Evolutionary conservation across 202 grass and related monocot species (phyloP), one percentile per base, ranked within the genome.

Genomic region (Eragrostis tef): DNA sequence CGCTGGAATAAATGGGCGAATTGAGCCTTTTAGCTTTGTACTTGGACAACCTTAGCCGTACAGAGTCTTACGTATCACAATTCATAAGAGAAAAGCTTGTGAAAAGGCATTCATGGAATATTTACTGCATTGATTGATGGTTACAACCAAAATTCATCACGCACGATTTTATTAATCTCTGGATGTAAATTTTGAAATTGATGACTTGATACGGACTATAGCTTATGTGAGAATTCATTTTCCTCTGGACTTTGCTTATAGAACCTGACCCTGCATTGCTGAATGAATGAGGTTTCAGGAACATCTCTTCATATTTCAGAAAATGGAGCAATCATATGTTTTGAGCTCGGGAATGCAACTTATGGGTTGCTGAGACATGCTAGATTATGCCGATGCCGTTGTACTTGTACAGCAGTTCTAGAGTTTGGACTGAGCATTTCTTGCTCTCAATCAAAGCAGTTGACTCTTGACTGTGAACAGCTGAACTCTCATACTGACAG

Each of bases 11-110:
- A 12, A 86, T 80, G 46, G 48, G 52, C 74, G 78, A 59, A 67
- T 86, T 27, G 58, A 61, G 2, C 59, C 74, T 57, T 65, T 52
- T 26, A 73, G 84, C 70, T 69, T 84, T 82, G 82, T 75, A 76
- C 71, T 41, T 50, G 71, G 45, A 44, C 80, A 79, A 84, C 42
- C 58, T 88, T 67, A 79, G 67, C 42, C 24, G 51, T 29, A 67
- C 61, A 75, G 22, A 61, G 58, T 61, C 58, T 13, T 27, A 61
- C 1, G 58, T 22, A 24, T 58, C 54, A 58, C 24, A 39, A 39
- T n/a, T n/a, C n/a, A n/a, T n/a, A 5, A 13, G 22, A 60, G 54
- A 58, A 11, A 60, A 60, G n/a, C 57, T 26, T 1, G 21, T 24
- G 54, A 27, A 27, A 61, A 61, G 26, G 22, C 22, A 61, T 27